A percentile compares a stretch with the other conserved stretches of the same genome.
These are phyloP conservation scores for Coniella lustricola DNA, from an alignment of 2,329 filamentous ascomycete species.

Conservation along the genomic window DNA sequence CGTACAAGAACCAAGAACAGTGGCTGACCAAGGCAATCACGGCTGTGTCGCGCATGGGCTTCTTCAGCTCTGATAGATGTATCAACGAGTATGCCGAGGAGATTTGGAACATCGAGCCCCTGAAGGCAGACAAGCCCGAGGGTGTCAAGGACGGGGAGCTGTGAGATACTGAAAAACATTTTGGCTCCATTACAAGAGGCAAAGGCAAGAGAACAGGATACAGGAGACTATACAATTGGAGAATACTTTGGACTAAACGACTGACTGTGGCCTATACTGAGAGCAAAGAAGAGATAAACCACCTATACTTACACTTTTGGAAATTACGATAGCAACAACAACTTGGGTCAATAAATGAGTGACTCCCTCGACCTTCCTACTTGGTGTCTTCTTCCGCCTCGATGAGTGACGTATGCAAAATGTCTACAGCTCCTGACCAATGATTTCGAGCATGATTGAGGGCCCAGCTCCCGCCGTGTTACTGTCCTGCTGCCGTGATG, in stretches of 20 bases:
- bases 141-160: constrained; percentile 15
- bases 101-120: constrained; percentile 89
- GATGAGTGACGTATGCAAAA: too few species aligned
- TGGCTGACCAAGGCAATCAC: constrained; percentile 89
- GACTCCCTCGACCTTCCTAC: neutral
- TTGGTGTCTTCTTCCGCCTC: neutral
- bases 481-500: too few species aligned
- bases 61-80: constrained; percentile 91
- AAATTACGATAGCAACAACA: neutral
- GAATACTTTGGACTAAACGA: neutral
- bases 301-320: neutral
- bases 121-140: constrained; percentile 37
- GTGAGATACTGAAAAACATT: neutral
- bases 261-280: neutral
- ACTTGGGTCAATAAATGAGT: neutral
- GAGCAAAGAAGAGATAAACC: neutral
- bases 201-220: neutral
- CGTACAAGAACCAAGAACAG: constrained; percentile 84
- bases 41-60: constrained; percentile 88
- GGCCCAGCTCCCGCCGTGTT: too few species aligned
- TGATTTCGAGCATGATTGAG: too few species aligned
- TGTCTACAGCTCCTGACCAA: too few species aligned
- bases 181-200: neutral
- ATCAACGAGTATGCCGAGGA: constrained; percentile 96
- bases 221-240: neutral